Percentiles rank a stretch among this genome's conserved stretches.
Evolutionary conservation across 2,329 filamentous ascomycete species (phyloP).

Genomic region (Diaporthe humulicola): DNA sequence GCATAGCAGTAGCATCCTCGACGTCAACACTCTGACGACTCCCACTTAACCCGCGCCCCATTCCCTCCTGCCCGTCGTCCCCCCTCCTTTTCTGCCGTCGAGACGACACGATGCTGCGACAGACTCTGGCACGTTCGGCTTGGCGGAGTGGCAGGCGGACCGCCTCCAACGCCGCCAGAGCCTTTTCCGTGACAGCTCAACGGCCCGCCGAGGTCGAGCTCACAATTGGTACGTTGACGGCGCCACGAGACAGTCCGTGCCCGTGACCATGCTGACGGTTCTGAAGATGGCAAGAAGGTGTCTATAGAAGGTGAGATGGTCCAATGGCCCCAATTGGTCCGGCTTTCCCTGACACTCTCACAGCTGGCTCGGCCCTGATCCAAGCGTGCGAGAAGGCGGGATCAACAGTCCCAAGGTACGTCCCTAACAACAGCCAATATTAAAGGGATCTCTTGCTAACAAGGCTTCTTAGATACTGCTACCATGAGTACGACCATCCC

Average conservation of each 20-base stretch:
- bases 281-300: constrained; percentile 93
- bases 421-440: neutral
- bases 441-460: constrained; percentile 29
- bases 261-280: constrained; percentile 48
- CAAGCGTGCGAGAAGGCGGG: constrained; percentile 99
- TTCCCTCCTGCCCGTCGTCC: constrained; percentile 50
- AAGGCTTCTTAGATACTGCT: constrained; percentile 82
- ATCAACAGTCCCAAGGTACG: constrained; percentile 85
- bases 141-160: constrained; percentile 72
- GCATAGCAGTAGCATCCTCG: constrained; percentile 47
- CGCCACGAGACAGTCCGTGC: constrained; percentile 34
- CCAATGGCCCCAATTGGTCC: constrained; percentile 39
- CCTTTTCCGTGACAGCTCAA: constrained; percentile 84
- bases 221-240: constrained; percentile 81
- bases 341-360: constrained; percentile 43
- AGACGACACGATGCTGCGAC: constrained; percentile 77
- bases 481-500: constrained; percentile 83
- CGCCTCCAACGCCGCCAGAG: constrained; percentile 73
- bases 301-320: constrained; percentile 87
- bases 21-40: constrained; percentile 50
- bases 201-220: constrained; percentile 94
- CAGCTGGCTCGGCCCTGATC: constrained; percentile 96
- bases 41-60: constrained; percentile 40
- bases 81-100: constrained; percentile 57
- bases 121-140: constrained; percentile 76